Evolutionary conservation across 1,284 basidiomycete genomes (phyloP).

Genomic region (Trichosporon coremiiforme): DNA sequence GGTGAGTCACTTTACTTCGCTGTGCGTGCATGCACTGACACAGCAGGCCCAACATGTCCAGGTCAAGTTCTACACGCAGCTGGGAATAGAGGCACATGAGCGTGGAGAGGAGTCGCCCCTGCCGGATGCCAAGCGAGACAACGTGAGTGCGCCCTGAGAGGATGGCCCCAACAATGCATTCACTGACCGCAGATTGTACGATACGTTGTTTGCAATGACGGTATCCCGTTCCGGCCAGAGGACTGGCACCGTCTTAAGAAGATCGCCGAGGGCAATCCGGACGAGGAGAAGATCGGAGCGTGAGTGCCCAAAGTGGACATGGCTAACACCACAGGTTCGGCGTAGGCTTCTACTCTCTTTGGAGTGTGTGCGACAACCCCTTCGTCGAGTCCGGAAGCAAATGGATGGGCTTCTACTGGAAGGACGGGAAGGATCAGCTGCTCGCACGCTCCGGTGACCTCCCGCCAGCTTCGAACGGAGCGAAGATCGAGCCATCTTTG

Average conservation of each 20-base stretch:
- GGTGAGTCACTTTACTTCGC: slow-evolving; percentile 30
- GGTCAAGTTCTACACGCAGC: slow-evolving; percentile 75
- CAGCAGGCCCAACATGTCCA: slow-evolving; percentile 70
- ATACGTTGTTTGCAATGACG: slow-evolving; percentile 80
- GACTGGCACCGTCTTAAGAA: slow-evolving; percentile 89
- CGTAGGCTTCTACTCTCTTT: slow-evolving; percentile 62
- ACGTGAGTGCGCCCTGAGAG: slow-evolving; percentile 47
- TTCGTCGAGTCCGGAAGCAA: slow-evolving; percentile 85
- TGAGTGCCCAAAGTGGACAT: slow-evolving; percentile 26
- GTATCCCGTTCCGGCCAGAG: slow-evolving; percentile 70
- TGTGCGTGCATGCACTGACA: slow-evolving; percentile 14
- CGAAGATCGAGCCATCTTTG: slow-evolving; percentile 39
- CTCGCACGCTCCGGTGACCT: slow-evolving; percentile 74
- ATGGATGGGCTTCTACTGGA: slow-evolving; percentile 98
- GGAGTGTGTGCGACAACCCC: slow-evolving; percentile 71
- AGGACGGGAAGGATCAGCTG: slow-evolving; percentile 81
- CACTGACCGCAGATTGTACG: slow-evolving; percentile 48
- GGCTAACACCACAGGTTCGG: slow-evolving; percentile 45
- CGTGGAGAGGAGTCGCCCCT: slow-evolving; percentile 39
- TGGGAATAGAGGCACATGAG: slow-evolving; percentile 60
- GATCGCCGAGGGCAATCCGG: slow-evolving; percentile 60
- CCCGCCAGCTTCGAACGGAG: slow-evolving; percentile 56
- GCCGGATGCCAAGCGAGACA: slow-evolving; percentile 66
- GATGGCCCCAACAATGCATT: background rate
- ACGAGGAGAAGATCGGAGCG: slow-evolving; percentile 60